These are phyloP conservation scores for Penicillium sp. DNA, from an alignment of 2,329 filamentous ascomycete genomes.

Conservation along the genomic window DNA sequence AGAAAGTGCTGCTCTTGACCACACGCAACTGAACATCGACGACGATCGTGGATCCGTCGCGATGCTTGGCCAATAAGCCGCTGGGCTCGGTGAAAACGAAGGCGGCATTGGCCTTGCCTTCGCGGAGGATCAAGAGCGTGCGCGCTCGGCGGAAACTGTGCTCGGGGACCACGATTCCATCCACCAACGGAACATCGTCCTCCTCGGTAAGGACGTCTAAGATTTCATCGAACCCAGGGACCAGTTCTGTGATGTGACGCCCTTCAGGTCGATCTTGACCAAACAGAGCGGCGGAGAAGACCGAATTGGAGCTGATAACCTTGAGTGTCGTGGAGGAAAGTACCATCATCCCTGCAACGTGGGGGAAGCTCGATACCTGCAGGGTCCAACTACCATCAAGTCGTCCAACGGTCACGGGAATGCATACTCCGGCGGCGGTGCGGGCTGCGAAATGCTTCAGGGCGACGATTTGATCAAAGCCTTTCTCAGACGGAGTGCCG, in stretches of 20 bases:
- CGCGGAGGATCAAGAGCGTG: conserved; percentile 73
- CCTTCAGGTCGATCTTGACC: conserved; percentile 81
- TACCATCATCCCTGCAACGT: conserved; percentile 95
- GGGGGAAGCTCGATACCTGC: conserved; percentile 86
- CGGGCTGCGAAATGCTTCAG: conserved; percentile 79
- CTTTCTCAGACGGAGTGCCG: conserved; percentile 62
- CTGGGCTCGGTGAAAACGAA: conserved; percentile 76
- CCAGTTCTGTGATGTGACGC: conserved; percentile 68
- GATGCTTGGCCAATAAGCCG: conserved; percentile 77
- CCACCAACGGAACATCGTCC: conserved; percentile 73
- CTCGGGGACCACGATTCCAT: conserved; percentile 95
- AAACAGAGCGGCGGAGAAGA: conserved; percentile 88
- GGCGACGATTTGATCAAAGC: conserved; percentile 67
- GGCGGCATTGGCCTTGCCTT: conserved; percentile 72
- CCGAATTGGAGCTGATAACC: conserved; percentile 88
- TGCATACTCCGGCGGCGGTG: conserved; percentile 68
- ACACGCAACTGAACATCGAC: conserved; percentile 96
- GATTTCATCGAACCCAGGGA: conserved; percentile 82
- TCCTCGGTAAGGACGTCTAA: conserved; percentile 77
- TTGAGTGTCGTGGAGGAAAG: conserved; percentile 70
- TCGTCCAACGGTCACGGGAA: conserved; percentile 76
- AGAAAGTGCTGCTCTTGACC: conserved; percentile 76
- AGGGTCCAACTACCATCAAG: conserved; percentile 64
- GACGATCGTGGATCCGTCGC: conserved; percentile 85
- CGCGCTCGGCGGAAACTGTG: conserved; percentile 89